These are phyloP conservation scores for Kalaharituber pfeilii DNA, from an alignment of 2,329 filamentous ascomycete species.

Conservation along the genomic window DNA sequence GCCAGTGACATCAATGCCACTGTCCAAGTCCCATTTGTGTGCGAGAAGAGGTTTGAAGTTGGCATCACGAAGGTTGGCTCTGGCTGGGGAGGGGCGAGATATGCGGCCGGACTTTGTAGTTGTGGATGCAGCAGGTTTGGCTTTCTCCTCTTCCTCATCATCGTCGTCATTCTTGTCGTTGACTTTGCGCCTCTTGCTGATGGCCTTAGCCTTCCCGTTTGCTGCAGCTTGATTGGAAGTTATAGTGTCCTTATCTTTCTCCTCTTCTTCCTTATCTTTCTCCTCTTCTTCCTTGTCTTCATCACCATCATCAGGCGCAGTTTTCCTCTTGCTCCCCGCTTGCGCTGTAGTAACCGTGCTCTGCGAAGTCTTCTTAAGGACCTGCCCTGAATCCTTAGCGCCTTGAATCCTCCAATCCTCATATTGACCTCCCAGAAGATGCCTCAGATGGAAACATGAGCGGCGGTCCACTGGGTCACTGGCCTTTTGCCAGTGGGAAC, in stretches of 20 bases:
- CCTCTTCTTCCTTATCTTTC: not conserved
- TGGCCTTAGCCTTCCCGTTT: constrained; percentile 9
- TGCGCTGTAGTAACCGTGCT: constrained; percentile 1
- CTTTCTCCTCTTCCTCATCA: constrained; percentile 2
- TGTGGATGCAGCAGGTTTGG: constrained; percentile 1
- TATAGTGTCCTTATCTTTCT: constrained; percentile 2
- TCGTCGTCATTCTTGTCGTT: constrained; percentile 4
- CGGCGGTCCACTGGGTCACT: constrained; percentile 14
- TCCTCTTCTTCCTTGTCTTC: not conserved
- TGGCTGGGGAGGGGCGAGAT: not conserved
- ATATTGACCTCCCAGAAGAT: constrained; percentile 16
- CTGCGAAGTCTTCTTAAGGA: too few relatives aligned
- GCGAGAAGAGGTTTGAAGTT: constrained; percentile 21
- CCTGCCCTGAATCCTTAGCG: constrained; percentile 2
- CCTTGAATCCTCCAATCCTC: constrained; percentile 19
- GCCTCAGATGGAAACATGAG: constrained; percentile 20
- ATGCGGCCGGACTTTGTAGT: not conserved
- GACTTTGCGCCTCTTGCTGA: constrained; percentile 9
- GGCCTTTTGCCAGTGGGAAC: constrained; percentile 14
- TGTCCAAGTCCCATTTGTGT: constrained; percentile 22
- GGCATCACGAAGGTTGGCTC: constrained; percentile 11
- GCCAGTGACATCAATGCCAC: constrained; percentile 19
- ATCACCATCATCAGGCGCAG: constrained; percentile 1
- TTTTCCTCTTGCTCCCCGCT: too few relatives aligned
- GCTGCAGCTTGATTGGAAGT: constrained; percentile 8